Base-by-base conservation (phyloP, 106 monocot species). In the Posidonia australis region DNA sequence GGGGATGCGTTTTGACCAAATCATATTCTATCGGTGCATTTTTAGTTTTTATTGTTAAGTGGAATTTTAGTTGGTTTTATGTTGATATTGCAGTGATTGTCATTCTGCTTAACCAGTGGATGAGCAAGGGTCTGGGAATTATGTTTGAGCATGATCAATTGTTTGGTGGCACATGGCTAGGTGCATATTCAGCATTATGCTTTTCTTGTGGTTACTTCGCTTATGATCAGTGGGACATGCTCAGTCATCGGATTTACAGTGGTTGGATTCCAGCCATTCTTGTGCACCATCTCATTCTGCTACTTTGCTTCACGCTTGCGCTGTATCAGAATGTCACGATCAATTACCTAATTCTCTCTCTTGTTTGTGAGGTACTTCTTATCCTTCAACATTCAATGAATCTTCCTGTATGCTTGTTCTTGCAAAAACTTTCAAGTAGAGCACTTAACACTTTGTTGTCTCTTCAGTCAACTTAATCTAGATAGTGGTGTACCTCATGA, bases 121-220 rank as follows among this genome's bases (percentile, higher is more conserved):
- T 77, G 42, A 48, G 43, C 9, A 76, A 76, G 67, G 90, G 84
- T 30, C 28, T 77, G 3, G 24, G 10, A 10, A 54, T 70, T 52
- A 77, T 90, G 82, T 82, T 96, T 67, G 79, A 83, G 45, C 90
- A 96, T 76, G 65, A 58, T 13, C 78, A 87, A 54, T 63, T 96
- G 56, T 66, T 90, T 70, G 74, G 70, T 66, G 86, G 76, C 10
- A 82, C 77, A 26, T 90, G 94, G 94, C 60, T 70, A 17, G 94
- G 94, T 51, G 83, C 94, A 62, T 83, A 90, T 73, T 73, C 83
- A 21, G 80, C 90, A 9, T 58, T 96, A 51, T 96, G 86, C 62
- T 82, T 96, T 78, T 96, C 94, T 49, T 84, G 86, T 78, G 94
- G 94, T 49, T 96, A 96, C 74, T 96, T 96, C 78, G 94, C 94